Conservation (phyloP, 345 rosid species). For the Kernera saxatilis region DNA sequence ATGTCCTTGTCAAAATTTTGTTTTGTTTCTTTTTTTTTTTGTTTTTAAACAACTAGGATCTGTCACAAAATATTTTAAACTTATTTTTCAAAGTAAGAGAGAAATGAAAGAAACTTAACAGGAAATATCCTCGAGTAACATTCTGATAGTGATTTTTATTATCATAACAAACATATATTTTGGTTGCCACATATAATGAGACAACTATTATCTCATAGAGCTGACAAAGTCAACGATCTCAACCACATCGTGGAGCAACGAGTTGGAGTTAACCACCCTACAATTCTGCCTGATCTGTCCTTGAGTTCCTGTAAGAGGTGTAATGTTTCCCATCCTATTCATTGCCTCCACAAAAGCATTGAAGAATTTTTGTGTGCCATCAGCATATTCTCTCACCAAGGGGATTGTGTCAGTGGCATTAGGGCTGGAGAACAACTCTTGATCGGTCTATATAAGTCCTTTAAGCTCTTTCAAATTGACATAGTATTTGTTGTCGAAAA, state of each 20-base stretch:
- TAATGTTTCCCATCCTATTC: conserved; percentile 66
- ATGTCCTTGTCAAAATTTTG: too few species aligned
- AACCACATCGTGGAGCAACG: conserved; percentile 4
- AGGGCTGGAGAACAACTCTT: conserved; percentile 45
- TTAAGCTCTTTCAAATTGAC: conserved; percentile 39
- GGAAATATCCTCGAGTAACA: too few species aligned
- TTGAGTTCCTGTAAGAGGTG: conserved; percentile 41
- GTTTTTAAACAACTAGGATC: too few species aligned
- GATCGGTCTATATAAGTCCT: conserved; percentile 54
- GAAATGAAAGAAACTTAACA: too few species aligned
- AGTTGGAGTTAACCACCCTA: conserved; percentile 29
- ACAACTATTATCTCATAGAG: conserved; percentile 2
- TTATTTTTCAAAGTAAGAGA: too few species aligned
- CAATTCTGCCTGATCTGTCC: conserved; percentile 59
- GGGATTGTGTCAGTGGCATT: conserved; percentile 39
- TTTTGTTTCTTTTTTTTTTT: too few species aligned
- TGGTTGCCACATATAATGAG: not conserved
- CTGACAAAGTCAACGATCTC: conserved; percentile 16
- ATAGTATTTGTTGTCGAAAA: conserved; percentile 61
- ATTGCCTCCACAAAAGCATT: conserved; percentile 46
- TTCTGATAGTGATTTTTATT: too few species aligned
- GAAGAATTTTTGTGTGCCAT: conserved; percentile 34
- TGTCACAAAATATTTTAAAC: too few species aligned
- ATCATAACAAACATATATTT: not conserved
- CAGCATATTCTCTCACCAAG: conserved; percentile 41